phyloP scores from a whole-genome alignment of 768 basidiomycete genomes.

The Pholiota microspora region DNA sequence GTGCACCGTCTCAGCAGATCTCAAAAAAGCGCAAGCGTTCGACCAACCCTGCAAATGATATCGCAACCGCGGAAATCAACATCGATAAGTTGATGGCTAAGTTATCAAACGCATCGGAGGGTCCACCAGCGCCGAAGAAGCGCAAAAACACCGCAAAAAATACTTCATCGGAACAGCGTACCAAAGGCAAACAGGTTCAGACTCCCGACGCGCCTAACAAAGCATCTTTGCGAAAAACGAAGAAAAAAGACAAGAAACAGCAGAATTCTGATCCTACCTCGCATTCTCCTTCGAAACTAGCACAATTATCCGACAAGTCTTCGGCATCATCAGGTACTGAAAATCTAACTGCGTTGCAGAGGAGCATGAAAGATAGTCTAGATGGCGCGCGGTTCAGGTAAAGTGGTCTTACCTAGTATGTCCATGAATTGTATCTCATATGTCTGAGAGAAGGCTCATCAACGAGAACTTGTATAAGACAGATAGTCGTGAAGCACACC shows the following conservation, averaged over 20 bases:
- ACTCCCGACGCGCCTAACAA: background rate
- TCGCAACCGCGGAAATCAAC: slow-evolving; percentile 43
- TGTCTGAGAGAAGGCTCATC: slow-evolving; percentile 58
- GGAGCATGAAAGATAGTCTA: slow-evolving; percentile 72
- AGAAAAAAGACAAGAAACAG: slow-evolving; percentile 15
- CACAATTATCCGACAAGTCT: slow-evolving; percentile 14
- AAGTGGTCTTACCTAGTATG: background rate
- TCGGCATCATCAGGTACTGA: slow-evolving; percentile 10
- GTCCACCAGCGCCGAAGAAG: slow-evolving; percentile 19
- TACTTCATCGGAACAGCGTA: background rate
- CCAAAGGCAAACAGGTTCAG: slow-evolving; percentile 9
- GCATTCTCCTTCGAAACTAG: slow-evolving; percentile 15
- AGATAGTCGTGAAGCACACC: slow-evolving; percentile 66
- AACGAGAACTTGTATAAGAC: slow-evolving; percentile 94
- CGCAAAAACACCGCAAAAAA: slow-evolving; percentile 16
- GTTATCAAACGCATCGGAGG: slow-evolving; percentile 29
- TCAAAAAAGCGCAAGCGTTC: slow-evolving; percentile 59
- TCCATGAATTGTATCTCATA: background rate
- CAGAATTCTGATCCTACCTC: slow-evolving; percentile 1
- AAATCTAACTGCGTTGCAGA: slow-evolving; percentile 70
- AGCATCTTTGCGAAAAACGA: background rate
- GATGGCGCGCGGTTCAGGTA: slow-evolving; percentile 89
- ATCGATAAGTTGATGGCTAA: slow-evolving; percentile 60
- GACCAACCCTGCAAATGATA: slow-evolving; percentile 28
- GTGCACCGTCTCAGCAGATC: slow-evolving; percentile 25